Evolutionary conservation across 108 stramenopile genomes (phyloP).

Genomic region (Schizochytrium sp.): DNA sequence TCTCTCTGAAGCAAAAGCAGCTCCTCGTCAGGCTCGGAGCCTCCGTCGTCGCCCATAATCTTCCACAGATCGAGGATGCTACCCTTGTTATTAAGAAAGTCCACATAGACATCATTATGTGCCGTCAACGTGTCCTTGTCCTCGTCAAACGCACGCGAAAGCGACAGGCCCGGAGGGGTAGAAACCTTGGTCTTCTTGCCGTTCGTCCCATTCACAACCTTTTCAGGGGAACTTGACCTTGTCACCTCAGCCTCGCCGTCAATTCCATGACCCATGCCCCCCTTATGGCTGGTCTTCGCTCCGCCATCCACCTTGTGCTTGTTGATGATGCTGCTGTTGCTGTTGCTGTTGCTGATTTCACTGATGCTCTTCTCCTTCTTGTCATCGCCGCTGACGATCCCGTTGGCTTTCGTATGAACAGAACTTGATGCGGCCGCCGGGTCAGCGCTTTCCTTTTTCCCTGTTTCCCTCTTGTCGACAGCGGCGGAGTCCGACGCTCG

Average conservation of each 20-base stretch:
- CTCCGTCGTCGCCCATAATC: background rate
- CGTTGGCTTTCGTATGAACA: too few species aligned
- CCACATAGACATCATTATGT: background rate
- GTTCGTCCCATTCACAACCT: too few species aligned
- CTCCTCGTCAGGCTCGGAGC: too few species aligned
- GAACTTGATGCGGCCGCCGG: too few species aligned
- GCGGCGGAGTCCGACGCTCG: too few species aligned
- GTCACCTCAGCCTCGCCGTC: background rate
- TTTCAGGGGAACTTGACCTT: background rate
- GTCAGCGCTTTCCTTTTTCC: too few species aligned
- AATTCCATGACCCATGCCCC: background rate
- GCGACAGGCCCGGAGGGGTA: background rate
- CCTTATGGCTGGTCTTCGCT: background rate
- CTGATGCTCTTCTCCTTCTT: background rate
- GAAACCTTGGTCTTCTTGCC: too few species aligned
- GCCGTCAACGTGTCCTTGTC: background rate
- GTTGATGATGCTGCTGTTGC: background rate
- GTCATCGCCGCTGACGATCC: background rate
- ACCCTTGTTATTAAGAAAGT: background rate
- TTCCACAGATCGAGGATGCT: slow-evolving; percentile 10
- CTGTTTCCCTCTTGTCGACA: too few species aligned
- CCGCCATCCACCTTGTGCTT: background rate
- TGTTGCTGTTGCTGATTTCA: background rate
- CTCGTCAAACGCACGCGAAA: background rate
- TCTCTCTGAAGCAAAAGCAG: too few species aligned